phyloP scores from a whole-genome alignment of 805 yeast species.

The Metschnikowia matae region DNA sequence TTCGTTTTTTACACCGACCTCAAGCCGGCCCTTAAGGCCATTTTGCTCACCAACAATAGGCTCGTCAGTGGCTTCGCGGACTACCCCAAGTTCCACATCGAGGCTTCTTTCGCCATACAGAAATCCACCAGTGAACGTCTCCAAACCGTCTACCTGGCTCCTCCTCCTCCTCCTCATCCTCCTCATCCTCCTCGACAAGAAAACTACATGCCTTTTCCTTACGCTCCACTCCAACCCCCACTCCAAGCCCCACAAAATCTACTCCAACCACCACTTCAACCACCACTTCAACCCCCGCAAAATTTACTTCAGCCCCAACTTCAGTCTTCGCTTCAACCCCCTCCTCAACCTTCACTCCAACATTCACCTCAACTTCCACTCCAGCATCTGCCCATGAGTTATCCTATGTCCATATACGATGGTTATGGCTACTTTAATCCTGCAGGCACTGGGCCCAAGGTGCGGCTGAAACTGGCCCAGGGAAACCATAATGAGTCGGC shows the following conservation, averaged over 20 bases:
- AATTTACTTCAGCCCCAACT: background rate
- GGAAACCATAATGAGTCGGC: background rate
- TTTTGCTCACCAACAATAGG: slow-evolving; percentile 48
- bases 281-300: background rate
- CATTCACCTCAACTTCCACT: background rate
- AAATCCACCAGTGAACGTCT: slow-evolving; percentile 15
- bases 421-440: background rate
- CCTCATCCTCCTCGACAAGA: background rate
- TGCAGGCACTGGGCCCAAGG: background rate
- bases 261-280: background rate
- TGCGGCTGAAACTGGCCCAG: background rate
- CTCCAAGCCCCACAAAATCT: background rate
- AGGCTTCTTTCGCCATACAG: slow-evolving; percentile 41
- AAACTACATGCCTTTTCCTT: background rate
- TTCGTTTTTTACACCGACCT: slow-evolving; percentile 60
- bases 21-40: slow-evolving; percentile 60
- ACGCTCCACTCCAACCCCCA: background rate
- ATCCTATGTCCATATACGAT: background rate
- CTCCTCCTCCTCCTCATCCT: background rate
- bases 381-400: background rate
- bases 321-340: background rate
- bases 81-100: slow-evolving; percentile 24
- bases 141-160: background rate
- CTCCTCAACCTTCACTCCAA: background rate
- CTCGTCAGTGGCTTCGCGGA: slow-evolving; percentile 19